These are phyloP conservation scores for Candida mattraensis DNA, from an alignment of 805 yeast species.

Conservation along the genomic window DNA sequence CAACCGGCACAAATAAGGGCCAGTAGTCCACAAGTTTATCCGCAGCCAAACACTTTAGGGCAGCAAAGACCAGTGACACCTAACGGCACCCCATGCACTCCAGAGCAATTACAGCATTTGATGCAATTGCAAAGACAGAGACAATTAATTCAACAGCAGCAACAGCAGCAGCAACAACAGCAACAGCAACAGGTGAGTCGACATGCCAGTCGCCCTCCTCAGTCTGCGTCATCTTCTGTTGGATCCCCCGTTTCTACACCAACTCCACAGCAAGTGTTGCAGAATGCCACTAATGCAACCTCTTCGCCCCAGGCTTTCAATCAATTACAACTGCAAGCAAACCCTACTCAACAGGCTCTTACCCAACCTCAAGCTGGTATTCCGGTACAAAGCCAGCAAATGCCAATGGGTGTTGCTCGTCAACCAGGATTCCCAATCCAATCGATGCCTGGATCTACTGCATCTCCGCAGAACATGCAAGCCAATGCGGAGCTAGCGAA, in stretches of 20 bases:
- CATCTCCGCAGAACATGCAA: constrained; percentile 14
- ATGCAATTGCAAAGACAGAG: constrained; percentile 42
- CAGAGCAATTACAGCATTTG: constrained; percentile 60
- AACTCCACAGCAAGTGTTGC: constrained; percentile 23
- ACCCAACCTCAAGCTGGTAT: constrained; percentile 23
- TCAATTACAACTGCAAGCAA: constrained; percentile 16
- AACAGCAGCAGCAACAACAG: constrained; percentile 25
- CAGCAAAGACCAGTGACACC: constrained; percentile 44
- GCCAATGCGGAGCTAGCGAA: constrained; percentile 5
- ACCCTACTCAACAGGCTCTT: constrained; percentile 7
- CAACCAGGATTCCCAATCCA: constrained; percentile 7
- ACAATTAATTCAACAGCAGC: constrained; percentile 34
- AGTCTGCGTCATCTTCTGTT: constrained; percentile 14
- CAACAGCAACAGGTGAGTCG: constrained; percentile 20
- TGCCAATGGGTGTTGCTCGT: constrained; percentile 2
- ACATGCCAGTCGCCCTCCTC: constrained; percentile 13
- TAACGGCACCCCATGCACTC: constrained; percentile 57
- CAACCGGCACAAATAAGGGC: constrained; percentile 11
- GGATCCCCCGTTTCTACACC: constrained; percentile 20
- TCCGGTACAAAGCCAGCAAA: constrained; percentile 1
- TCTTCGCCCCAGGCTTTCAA: constrained; percentile 14
- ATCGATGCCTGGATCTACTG: constrained; percentile 8
- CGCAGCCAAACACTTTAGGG: constrained; percentile 12
- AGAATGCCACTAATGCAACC: constrained; percentile 7
- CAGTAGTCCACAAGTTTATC: constrained; percentile 15